phyloP scores from a whole-genome alignment of 306 rosid species.

The Rubus parviflorus region DNA sequence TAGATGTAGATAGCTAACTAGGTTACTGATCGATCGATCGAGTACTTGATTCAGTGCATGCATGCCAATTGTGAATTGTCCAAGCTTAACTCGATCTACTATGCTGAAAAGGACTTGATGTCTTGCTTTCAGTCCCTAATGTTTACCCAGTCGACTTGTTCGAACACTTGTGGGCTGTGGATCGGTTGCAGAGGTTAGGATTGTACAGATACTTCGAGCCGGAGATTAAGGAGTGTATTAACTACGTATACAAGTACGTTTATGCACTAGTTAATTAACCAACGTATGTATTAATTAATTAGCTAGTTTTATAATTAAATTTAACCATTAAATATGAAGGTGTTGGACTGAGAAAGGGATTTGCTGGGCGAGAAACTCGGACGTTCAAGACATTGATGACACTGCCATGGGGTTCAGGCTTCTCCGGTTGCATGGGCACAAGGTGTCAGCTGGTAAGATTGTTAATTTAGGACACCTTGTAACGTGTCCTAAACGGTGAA shows the following conservation, averaged over 20 bases:
- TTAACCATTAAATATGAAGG: constrained; percentile 29
- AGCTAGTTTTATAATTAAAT: not conserved
- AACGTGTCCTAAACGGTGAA: too few species aligned
- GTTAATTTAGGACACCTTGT: not conserved
- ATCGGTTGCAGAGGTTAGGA: constrained; percentile 84
- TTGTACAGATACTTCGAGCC: constrained; percentile 59
- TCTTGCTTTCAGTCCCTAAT: constrained; percentile 55
- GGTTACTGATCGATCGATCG: not conserved
- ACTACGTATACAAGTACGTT: constrained; percentile 59
- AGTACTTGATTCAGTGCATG: not conserved
- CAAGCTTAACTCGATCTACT: not conserved
- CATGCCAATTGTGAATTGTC: not conserved
- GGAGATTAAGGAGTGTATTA: constrained; percentile 60
- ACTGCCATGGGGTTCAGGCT: constrained; percentile 89
- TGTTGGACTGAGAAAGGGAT: constrained; percentile 77
- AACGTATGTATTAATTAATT: not conserved
- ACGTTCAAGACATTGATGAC: constrained; percentile 77
- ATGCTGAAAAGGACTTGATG: not conserved
- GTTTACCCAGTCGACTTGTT: constrained; percentile 88
- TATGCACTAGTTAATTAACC: not conserved
- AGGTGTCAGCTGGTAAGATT: constrained; percentile 61
- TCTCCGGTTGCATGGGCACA: constrained; percentile 59
- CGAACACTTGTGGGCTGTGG: constrained; percentile 80
- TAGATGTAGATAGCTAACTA: not conserved
- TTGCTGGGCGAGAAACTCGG: constrained; percentile 80